Evolutionary conservation across 768 basidiomycete genomes (phyloP).

Genomic region (Tricholoma flavovirens): DNA sequence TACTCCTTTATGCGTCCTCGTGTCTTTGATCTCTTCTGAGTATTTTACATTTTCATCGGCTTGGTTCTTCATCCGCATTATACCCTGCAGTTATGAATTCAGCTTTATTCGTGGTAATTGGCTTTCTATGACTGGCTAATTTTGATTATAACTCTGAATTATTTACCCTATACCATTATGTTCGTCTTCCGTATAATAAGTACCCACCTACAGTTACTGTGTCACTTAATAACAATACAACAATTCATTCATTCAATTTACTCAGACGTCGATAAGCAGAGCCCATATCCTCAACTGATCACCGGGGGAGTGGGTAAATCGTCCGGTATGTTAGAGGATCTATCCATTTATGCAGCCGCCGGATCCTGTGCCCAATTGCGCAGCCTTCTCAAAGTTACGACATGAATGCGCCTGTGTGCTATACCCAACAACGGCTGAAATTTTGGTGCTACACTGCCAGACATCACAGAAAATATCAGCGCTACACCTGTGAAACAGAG

Average conservation of each 20-base stretch:
- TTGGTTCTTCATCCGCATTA: no score
- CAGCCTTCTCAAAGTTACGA: conserved; percentile 13
- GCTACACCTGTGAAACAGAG: neutral
- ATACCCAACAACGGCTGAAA: conserved; percentile 8
- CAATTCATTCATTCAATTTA: no score
- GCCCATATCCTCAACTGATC: neutral
- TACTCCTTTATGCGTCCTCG: conserved; percentile 13
- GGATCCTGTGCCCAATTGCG: conserved; percentile 10
- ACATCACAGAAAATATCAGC: conserved; percentile 9
- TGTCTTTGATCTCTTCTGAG: neutral
- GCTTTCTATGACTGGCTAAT: no score
- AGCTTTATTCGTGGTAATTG: no score
- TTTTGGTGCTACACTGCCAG: conserved; percentile 14
- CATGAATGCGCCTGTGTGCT: conserved; percentile 15
- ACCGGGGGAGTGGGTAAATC: neutral
- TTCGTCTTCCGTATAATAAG: no score
- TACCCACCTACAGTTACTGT: no score
- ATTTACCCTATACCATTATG: no score
- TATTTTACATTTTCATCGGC: no score
- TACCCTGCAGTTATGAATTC: no score
- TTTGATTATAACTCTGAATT: no score
- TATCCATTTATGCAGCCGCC: neutral
- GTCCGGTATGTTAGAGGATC: neutral
- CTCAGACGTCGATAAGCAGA: no score
- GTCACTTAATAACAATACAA: no score